A percentile compares a stretch with the other conserved stretches of the same genome.
phyloP scores from a whole-genome alignment of 2,329 filamentous ascomycete genomes.

The Epicoccum nigrum region DNA sequence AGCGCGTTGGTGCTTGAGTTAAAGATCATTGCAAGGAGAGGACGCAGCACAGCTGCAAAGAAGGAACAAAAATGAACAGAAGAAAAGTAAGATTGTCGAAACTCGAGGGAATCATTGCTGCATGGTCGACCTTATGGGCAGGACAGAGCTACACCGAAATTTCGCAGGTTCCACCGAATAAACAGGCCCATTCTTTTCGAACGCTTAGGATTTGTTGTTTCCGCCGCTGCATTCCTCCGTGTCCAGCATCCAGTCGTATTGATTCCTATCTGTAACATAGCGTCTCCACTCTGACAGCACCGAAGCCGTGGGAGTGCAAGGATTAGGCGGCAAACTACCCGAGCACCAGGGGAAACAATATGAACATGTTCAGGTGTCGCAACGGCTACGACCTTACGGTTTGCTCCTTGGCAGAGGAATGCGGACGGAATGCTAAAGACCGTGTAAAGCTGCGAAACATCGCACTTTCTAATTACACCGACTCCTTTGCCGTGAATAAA shows the following conservation, averaged over 20 bases:
- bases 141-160: slow-evolving; percentile 1
- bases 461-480: too few relatives aligned
- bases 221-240: slow-evolving; percentile 6
- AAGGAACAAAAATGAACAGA: neutral
- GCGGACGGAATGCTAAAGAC: neutral
- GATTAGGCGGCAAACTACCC: slow-evolving; percentile 8
- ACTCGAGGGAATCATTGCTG: neutral
- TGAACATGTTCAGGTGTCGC: neutral
- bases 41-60: slow-evolving; percentile 17
- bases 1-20: slow-evolving; percentile 5
- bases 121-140: neutral
- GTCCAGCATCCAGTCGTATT: slow-evolving; percentile 7
- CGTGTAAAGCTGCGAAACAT: too few relatives aligned
- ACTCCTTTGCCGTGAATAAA: neutral
- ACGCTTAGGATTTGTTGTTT: neutral
- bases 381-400: neutral
- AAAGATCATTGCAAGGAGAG: slow-evolving; percentile 11
- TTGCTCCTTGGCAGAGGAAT: neutral
- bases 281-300: slow-evolving; percentile 7
- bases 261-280: slow-evolving; percentile 9
- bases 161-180: slow-evolving; percentile 8
- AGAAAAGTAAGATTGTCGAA: neutral
- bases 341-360: neutral
- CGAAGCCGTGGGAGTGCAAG: neutral
- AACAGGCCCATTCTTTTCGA: slow-evolving; percentile 1